Evolutionary conservation across 768 basidiomycete species (phyloP).

Genomic region (Hericium alpestre): DNA sequence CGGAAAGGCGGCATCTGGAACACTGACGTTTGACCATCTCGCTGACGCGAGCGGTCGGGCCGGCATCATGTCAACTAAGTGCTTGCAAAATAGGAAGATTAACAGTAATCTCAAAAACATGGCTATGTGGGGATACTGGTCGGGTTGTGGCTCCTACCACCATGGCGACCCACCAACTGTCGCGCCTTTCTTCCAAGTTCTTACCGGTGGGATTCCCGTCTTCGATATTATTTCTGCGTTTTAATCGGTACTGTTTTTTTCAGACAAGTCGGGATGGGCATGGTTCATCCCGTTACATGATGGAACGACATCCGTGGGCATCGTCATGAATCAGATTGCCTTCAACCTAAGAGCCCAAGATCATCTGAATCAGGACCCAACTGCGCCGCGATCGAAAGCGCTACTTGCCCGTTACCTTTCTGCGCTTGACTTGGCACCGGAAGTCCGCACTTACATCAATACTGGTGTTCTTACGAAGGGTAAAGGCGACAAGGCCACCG

Average conservation of each 20-base stretch:
- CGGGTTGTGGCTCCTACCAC: constrained; percentile 34
- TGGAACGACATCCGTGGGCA: constrained; percentile 38
- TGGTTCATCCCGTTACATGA: constrained; percentile 49
- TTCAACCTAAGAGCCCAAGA: constrained; percentile 7
- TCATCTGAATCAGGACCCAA: background rate
- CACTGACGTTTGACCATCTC: constrained; percentile 55
- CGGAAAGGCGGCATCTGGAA: constrained; percentile 19
- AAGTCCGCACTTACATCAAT: background rate
- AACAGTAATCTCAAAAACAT: constrained; percentile 64
- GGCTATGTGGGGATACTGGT: constrained; percentile 75
- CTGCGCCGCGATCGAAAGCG: too few relatives aligned
- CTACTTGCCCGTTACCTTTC: background rate
- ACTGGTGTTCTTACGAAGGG: constrained; percentile 8
- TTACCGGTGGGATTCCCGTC: constrained; percentile 37
- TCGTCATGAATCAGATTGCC: constrained; percentile 34
- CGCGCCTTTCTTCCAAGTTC: constrained; percentile 41
- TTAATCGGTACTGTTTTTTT: background rate
- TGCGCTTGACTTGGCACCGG: background rate
- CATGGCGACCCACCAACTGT: constrained; percentile 20
- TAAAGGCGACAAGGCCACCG: background rate
- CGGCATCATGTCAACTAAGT: constrained; percentile 53
- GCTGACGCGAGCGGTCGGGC: constrained; percentile 67
- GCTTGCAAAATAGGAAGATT: constrained; percentile 58
- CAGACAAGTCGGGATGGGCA: constrained; percentile 44
- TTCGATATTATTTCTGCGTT: background rate